Evolutionary conservation across 345 rosid species (phyloP).

Genomic region (Eucalyptus erythrocorys): DNA sequence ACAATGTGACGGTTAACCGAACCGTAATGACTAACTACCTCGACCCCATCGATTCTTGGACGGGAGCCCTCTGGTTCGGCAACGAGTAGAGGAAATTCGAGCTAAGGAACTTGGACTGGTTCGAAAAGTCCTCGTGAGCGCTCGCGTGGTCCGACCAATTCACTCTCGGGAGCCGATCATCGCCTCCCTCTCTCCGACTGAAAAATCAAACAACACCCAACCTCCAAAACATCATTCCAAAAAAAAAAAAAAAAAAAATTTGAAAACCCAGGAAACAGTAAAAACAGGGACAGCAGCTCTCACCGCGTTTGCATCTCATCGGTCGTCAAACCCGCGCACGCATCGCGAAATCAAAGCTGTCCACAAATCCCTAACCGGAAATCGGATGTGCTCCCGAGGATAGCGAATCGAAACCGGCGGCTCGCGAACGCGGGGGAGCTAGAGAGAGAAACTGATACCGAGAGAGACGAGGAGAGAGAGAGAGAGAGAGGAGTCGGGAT

Average conservation of each 20-base stretch:
- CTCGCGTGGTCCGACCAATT: conserved; percentile 70
- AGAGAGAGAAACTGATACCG: not conserved
- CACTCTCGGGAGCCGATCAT: conserved; percentile 36
- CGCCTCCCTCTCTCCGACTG: not conserved
- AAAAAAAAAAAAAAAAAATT: not conserved
- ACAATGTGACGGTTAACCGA: not conserved
- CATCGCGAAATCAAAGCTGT: too few relatives aligned
- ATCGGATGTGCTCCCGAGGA: too few relatives aligned
- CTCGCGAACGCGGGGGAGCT: too few relatives aligned
- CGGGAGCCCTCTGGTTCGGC: conserved; percentile 51
- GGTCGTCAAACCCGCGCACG: not conserved
- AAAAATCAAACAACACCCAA: not conserved
- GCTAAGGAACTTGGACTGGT: conserved; percentile 31
- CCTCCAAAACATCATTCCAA: not conserved
- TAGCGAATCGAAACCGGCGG: too few relatives aligned
- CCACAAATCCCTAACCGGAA: too few relatives aligned
- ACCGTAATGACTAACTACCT: conserved; percentile 19
- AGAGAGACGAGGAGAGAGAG: too few relatives aligned
- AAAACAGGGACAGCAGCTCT: not conserved
- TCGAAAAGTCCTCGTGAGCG: conserved; percentile 19
- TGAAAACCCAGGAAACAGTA: not conserved
- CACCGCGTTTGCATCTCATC: not conserved
- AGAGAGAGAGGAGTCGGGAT: too few relatives aligned
- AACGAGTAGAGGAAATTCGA: conserved; percentile 59
- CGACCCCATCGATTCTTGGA: conserved; percentile 23